Evolutionary conservation across 2,329 filamentous ascomycete species (phyloP).

Genomic region (Tolypocladium tropicale): DNA sequence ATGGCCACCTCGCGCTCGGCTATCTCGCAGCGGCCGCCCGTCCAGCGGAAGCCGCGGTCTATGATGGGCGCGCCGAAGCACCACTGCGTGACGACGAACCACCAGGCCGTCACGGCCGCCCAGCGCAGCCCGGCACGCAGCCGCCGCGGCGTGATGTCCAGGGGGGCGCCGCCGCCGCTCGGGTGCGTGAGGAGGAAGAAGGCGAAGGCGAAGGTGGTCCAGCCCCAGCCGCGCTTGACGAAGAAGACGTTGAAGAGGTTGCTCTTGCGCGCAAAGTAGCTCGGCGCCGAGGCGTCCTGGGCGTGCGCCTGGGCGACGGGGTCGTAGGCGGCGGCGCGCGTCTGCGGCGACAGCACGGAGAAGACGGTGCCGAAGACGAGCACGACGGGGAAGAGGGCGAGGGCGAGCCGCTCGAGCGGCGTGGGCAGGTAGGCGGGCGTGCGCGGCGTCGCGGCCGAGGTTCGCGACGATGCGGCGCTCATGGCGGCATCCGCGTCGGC

Average conservation of each 20-base stretch:
- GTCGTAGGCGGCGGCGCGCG: slow-evolving; percentile 54
- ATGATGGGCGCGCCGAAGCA: slow-evolving; percentile 87
- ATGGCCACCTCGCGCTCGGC: slow-evolving; percentile 35
- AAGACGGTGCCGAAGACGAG: slow-evolving; percentile 76
- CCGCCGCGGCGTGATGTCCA: slow-evolving; percentile 21
- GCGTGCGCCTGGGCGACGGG: slow-evolving; percentile 51
- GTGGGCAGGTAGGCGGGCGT: slow-evolving; percentile 58
- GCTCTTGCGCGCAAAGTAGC: slow-evolving; percentile 88
- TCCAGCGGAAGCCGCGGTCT: slow-evolving; percentile 80
- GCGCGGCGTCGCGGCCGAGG: slow-evolving; percentile 19
- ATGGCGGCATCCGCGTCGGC: not conserved
- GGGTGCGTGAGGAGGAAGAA: slow-evolving; percentile 62
- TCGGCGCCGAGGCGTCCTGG: slow-evolving; percentile 49
- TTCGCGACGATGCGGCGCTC: not conserved
- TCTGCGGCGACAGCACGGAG: slow-evolving; percentile 64
- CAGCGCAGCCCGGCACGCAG: slow-evolving; percentile 58
- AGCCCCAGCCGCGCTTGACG: slow-evolving; percentile 92
- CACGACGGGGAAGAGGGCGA: slow-evolving; percentile 65
- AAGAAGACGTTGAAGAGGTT: slow-evolving; percentile 91
- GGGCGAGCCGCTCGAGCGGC: slow-evolving; percentile 51
- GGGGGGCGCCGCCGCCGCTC: slow-evolving; percentile 22
- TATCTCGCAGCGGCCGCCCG: slow-evolving; percentile 72
- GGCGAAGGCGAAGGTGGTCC: slow-evolving; percentile 69
- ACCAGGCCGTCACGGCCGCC: slow-evolving; percentile 60
- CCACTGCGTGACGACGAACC: slow-evolving; percentile 91